Evolutionary conservation across 2,329 filamentous ascomycete species (phyloP).

Genomic region (Cytospora paraplurivora): DNA sequence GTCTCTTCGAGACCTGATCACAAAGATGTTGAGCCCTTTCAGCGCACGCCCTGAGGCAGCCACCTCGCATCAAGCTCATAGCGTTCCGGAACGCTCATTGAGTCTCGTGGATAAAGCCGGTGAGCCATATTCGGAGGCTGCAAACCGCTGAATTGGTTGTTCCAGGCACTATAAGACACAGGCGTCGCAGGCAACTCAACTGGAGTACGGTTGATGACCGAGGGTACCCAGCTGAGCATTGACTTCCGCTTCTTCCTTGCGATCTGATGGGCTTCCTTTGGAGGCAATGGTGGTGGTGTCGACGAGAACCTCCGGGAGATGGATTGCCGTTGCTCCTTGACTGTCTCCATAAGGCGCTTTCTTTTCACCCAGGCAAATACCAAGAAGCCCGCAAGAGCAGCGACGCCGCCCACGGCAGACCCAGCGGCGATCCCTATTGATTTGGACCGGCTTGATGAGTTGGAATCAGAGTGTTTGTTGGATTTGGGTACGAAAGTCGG

Average conservation of each 20-base stretch:
- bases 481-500: constrained; percentile 2
- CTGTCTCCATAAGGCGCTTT: constrained; percentile 10
- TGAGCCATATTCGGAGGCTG: constrained; percentile 19
- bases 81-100: neutral
- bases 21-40: constrained; percentile 1
- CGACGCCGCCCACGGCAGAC: constrained; percentile 22
- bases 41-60: constrained; percentile 16
- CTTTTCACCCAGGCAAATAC: constrained; percentile 19
- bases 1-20: constrained; percentile 2
- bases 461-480: neutral
- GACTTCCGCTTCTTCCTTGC: constrained; percentile 26
- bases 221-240: constrained; percentile 25
- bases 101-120: constrained; percentile 18
- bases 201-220: constrained; percentile 24
- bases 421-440: constrained; percentile 25
- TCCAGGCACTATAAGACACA: constrained; percentile 20
- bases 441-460: constrained; percentile 9
- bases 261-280: constrained; percentile 14
- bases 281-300: constrained; percentile 25
- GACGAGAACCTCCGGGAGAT: constrained; percentile 10
- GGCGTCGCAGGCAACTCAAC: constrained; percentile 27
- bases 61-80: constrained; percentile 27
- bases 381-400: constrained; percentile 19
- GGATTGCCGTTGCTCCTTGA: constrained; percentile 6
- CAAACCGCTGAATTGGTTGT: constrained; percentile 10